Conservation (phyloP, 139 green algal genomes). For the Pseudopediastrum boryanum region DNA sequence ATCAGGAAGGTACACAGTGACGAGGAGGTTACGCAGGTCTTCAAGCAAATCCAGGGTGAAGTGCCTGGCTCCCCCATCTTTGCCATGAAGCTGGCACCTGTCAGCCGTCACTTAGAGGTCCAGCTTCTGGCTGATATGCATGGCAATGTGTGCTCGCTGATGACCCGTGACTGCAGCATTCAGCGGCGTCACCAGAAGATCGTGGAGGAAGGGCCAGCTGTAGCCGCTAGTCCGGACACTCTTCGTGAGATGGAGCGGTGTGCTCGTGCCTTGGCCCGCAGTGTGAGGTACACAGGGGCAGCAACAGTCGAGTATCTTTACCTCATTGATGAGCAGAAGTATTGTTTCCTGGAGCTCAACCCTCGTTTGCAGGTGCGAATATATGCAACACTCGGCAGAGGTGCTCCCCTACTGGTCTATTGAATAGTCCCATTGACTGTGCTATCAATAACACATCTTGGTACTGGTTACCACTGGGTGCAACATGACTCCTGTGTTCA, state of each 20-base stretch:
- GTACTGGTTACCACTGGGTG: too few species aligned
- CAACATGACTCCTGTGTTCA: too few species aligned
- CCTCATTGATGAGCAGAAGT: conserved; percentile 75
- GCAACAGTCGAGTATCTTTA: conserved; percentile 99
- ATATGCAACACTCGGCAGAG: too few species aligned
- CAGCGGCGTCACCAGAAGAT: conserved; percentile 99
- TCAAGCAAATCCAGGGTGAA: conserved; percentile 89
- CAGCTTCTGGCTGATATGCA: conserved; percentile 92
- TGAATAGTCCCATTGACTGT: too few species aligned
- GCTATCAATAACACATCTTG: too few species aligned
- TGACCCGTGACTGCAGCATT: conserved; percentile 92
- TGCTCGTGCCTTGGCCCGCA: conserved; percentile 84
- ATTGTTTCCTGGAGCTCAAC: conserved; percentile 99
- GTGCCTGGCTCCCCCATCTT: conserved; percentile 96
- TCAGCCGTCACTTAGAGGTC: conserved; percentile 92
- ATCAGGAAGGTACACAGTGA: conserved; percentile 86
- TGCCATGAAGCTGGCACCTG: conserved; percentile 94
- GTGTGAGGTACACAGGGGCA: conserved; percentile 92
- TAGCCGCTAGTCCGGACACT: conserved; percentile 58
- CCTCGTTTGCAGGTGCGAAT: conserved; percentile 86
- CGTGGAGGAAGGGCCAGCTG: conserved; percentile 94
- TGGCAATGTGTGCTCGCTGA: conserved; percentile 86
- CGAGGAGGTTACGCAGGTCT: conserved; percentile 74
- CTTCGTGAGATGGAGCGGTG: conserved; percentile 85
- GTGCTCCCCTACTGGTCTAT: too few species aligned